Percentiles rank a stretch among this genome's conserved stretches.
Conservation (phyloP, 768 basidiomycete species). For the Lactarius deliciosus region DNA sequence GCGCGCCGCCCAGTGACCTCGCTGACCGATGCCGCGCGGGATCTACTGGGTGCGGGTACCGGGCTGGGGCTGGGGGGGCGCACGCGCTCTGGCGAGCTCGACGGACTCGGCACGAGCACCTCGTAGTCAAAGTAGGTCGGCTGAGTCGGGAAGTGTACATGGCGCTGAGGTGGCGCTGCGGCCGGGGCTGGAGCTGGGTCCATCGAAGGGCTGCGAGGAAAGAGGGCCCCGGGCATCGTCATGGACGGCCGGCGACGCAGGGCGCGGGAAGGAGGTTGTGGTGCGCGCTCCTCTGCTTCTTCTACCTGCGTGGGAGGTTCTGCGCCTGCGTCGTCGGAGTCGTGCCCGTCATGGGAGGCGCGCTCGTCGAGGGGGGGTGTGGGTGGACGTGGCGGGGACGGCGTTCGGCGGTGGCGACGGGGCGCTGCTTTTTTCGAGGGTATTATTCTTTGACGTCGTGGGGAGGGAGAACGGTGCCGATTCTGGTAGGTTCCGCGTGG, state of each 20-base stretch:
- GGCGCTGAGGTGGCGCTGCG: constrained; percentile 32
- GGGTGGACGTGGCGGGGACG: not conserved
- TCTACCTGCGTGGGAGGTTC: constrained; percentile 29
- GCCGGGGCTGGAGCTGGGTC: constrained; percentile 42
- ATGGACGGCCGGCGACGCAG: constrained; percentile 46
- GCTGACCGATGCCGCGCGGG: constrained; percentile 11
- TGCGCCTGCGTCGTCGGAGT: constrained; percentile 3
- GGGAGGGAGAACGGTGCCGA: constrained; percentile 5
- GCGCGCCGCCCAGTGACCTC: not conserved
- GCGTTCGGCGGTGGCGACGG: not conserved
- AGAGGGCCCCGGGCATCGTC: constrained; percentile 80
- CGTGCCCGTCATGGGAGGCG: not conserved
- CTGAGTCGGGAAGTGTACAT: constrained; percentile 42
- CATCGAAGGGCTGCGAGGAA: constrained; percentile 64
- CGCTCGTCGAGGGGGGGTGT: constrained; percentile 4
- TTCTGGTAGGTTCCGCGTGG: not conserved
- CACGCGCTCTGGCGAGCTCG: constrained; percentile 15
- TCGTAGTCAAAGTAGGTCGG: constrained; percentile 20
- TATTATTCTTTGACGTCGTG: not conserved
- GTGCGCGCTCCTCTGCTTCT: constrained; percentile 30
- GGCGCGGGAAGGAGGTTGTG: constrained; percentile 37
- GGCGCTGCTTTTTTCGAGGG: not conserved
- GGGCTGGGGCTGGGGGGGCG: not conserved
- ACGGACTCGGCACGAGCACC: constrained; percentile 19
- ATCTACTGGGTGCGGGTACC: not conserved